Conservation (phyloP, 306 rosid genomes). For the Oxytropis ochrocephala region DNA sequence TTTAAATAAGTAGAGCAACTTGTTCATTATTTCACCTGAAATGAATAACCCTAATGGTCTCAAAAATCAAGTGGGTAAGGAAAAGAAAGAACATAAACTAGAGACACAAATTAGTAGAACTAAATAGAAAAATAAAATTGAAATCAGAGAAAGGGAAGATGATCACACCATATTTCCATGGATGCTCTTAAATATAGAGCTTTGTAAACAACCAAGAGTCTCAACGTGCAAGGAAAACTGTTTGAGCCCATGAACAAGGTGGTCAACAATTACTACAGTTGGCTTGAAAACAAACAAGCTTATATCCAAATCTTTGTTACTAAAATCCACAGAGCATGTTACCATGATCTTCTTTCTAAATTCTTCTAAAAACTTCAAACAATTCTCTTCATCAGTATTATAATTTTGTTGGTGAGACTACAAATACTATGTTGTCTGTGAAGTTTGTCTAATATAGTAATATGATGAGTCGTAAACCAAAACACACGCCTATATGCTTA, state of each 20-base stretch:
- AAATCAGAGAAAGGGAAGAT: neutral
- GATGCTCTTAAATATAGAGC: conserved; percentile 66
- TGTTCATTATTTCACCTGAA: too few relatives aligned
- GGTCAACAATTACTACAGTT: conserved; percentile 47
- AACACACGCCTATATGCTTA: neutral
- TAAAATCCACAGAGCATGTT: conserved; percentile 55
- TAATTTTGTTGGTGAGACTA: neutral
- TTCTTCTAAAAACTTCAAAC: too few relatives aligned
- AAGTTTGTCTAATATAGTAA: neutral
- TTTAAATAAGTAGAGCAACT: too few relatives aligned
- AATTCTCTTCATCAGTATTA: too few relatives aligned
- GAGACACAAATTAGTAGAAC: neutral
- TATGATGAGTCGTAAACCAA: neutral
- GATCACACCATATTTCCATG: conserved; percentile 66
- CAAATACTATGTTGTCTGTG: neutral
- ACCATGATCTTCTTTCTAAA: conserved; percentile 13
- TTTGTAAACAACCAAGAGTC: conserved; percentile 63
- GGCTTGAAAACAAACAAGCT: conserved; percentile 66
- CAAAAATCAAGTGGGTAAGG: too few relatives aligned
- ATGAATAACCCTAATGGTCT: too few relatives aligned
- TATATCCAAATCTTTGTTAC: conserved; percentile 41
- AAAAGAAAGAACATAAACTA: neutral
- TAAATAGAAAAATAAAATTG: neutral
- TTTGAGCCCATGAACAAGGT: conserved; percentile 44
- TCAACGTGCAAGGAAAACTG: conserved; percentile 48